Percentiles rank a stretch among this genome's conserved stretches.
phyloP scores from a whole-genome alignment of 768 basidiomycete genomes.

The Cytidiella melzeri region DNA sequence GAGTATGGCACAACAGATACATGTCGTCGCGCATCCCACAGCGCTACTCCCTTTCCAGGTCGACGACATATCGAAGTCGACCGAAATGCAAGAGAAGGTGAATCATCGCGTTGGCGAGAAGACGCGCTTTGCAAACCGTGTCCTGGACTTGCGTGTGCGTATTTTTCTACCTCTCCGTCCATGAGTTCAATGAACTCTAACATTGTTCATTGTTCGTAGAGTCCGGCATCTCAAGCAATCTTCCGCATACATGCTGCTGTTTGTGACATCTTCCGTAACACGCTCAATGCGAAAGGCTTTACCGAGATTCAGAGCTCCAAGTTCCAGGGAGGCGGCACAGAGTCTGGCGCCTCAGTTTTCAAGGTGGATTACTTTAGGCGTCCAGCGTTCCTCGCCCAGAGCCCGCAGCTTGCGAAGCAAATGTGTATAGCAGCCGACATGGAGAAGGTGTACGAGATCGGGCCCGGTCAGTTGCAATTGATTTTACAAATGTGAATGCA shows the following conservation, averaged over 20 bases:
- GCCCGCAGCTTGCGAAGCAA: slow-evolving; percentile 96
- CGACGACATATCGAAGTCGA: slow-evolving; percentile 22
- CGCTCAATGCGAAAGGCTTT: slow-evolving; percentile 67
- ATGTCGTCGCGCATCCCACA: slow-evolving; percentile 20
- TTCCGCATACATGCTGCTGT: slow-evolving; percentile 88
- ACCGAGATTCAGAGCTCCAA: slow-evolving; percentile 96
- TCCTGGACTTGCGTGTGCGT: slow-evolving; percentile 87
- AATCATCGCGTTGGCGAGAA: slow-evolving; percentile 77
- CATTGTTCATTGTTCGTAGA: neutral
- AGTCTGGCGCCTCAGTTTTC: slow-evolving; percentile 91
- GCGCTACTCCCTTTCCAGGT: slow-evolving; percentile 26
- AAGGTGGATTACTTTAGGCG: slow-evolving; percentile 98
- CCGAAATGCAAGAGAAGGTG: slow-evolving; percentile 36
- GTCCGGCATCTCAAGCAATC: slow-evolving; percentile 89
- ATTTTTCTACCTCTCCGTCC: neutral
- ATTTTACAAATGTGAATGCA: no score
- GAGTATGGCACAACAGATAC: slow-evolving; percentile 13
- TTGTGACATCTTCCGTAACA: slow-evolving; percentile 80
- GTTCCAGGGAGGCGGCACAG: slow-evolving; percentile 92
- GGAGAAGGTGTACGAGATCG: slow-evolving; percentile 97
- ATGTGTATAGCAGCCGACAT: slow-evolving; percentile 99
- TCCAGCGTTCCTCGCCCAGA: slow-evolving; percentile 90
- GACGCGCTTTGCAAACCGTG: slow-evolving; percentile 89
- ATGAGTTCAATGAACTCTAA: neutral
- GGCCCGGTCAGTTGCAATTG: slow-evolving; percentile 37